These are phyloP conservation scores for Solanum etuberosum DNA, from an alignment of 257 asterid genomes.

Conservation along the genomic window DNA sequence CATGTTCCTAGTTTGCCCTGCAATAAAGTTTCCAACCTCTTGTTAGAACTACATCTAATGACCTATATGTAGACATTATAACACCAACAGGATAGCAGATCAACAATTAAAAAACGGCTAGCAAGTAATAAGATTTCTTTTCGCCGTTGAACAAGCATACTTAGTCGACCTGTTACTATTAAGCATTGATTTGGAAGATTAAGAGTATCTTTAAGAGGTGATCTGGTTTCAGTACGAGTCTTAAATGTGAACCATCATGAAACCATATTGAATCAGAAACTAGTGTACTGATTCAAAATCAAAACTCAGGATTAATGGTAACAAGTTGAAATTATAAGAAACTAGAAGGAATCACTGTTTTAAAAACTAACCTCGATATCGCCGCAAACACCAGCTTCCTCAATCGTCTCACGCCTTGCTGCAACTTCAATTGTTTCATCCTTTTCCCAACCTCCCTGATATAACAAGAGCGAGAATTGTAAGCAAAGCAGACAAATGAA, in stretches of 20 bases:
- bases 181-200: background rate
- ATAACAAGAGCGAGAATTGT: background rate
- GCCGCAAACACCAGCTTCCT: slow-evolving; percentile 90
- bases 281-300: background rate
- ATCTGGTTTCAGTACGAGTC: background rate
- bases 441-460: slow-evolving; percentile 88
- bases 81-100: background rate
- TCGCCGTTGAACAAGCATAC: background rate
- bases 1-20: slow-evolving; percentile 62
- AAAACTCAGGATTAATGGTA: background rate
- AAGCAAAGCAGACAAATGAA: background rate
- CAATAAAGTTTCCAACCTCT: background rate
- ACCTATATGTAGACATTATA: background rate
- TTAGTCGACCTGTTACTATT: background rate
- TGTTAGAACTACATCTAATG: background rate
- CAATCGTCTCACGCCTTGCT: slow-evolving; percentile 76
- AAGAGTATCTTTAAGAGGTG: background rate
- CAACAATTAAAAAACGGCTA: background rate
- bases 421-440: slow-evolving; percentile 71
- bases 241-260: background rate
- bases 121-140: background rate
- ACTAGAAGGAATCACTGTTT: background rate
- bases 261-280: background rate
- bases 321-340: background rate
- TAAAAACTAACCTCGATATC: slow-evolving; percentile 51